phyloP scores from a whole-genome alignment of 768 basidiomycete genomes.

The Naematelia aurantialba region DNA sequence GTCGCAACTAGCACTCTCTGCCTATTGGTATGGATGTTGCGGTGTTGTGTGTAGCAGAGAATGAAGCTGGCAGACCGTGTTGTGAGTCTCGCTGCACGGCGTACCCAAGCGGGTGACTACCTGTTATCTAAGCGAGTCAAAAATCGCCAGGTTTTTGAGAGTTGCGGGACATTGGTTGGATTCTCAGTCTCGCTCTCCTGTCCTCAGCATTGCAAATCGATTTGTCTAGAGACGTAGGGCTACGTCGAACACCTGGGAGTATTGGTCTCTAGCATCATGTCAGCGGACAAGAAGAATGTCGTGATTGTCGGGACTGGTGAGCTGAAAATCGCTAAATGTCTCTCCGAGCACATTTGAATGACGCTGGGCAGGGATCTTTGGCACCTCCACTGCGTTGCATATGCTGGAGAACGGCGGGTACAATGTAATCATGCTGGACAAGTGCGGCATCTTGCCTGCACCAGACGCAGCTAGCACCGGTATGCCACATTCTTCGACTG shows the following conservation, averaged over 20 bases:
- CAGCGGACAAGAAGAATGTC: slow-evolving; percentile 24
- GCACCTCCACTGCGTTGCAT: slow-evolving; percentile 77
- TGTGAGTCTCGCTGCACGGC: too few species aligned
- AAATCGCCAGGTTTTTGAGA: too few species aligned
- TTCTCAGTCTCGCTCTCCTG: too few species aligned
- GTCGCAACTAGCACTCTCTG: too few species aligned
- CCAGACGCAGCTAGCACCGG: slow-evolving; percentile 71
- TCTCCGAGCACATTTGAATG: not conserved
- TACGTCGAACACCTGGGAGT: not conserved
- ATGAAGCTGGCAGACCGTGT: too few species aligned
- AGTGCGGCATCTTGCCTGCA: slow-evolving; percentile 66
- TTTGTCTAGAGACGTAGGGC: not conserved
- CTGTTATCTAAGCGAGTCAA: too few species aligned
- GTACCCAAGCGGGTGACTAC: too few species aligned
- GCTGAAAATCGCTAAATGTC: not conserved
- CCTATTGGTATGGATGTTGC: too few species aligned
- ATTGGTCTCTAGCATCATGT: slow-evolving; percentile 4
- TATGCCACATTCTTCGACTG: slow-evolving; percentile 45
- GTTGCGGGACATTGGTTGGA: too few species aligned
- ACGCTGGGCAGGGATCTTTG: slow-evolving; percentile 59
- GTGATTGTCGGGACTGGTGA: slow-evolving; percentile 38
- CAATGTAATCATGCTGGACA: slow-evolving; percentile 72
- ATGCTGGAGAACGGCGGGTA: slow-evolving; percentile 63
- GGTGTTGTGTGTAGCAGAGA: too few species aligned
- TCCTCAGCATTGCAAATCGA: too few species aligned